Evolutionary conservation across 345 rosid genomes (phyloP).

Genomic region (Dipteronia dyeriana): DNA sequence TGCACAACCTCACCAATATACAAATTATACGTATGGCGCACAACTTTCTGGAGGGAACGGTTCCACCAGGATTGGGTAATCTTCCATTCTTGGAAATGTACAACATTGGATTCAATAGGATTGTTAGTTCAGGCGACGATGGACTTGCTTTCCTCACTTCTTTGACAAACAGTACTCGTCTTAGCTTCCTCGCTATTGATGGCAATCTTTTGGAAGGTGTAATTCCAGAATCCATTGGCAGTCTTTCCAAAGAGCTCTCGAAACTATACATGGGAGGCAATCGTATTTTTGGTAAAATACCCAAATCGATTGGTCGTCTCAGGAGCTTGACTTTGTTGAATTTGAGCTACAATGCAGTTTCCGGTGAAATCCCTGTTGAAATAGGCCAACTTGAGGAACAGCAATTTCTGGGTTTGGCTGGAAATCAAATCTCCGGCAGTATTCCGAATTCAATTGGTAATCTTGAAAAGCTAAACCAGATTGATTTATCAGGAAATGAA

Average conservation of each 20-base stretch:
- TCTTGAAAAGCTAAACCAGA: conserved; percentile 35
- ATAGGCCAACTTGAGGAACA: conserved; percentile 38
- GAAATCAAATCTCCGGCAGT: conserved; percentile 39
- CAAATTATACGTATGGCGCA: conserved; percentile 15
- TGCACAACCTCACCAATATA: conserved; percentile 35
- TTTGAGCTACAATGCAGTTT: conserved; percentile 40
- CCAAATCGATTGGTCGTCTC: conserved; percentile 32
- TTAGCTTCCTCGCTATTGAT: conserved; percentile 24
- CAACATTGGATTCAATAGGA: conserved; percentile 20
- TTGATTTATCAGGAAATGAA: conserved; percentile 47
- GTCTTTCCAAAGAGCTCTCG: conserved; percentile 26
- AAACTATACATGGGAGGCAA: conserved; percentile 31
- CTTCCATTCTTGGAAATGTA: conserved; percentile 26
- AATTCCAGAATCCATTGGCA: conserved; percentile 34
- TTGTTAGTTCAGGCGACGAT: conserved; percentile 24
- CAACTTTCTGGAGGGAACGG: conserved; percentile 28
- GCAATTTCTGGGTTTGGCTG: conserved; percentile 40
- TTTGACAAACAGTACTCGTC: conserved; percentile 30
- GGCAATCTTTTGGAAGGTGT: conserved; percentile 29
- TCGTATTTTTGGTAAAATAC: conserved; percentile 26
- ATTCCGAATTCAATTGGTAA: conserved; percentile 44
- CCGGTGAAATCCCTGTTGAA: conserved; percentile 47
- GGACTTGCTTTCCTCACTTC: conserved; percentile 33
- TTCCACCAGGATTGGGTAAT: conserved; percentile 32
- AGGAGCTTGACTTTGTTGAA: conserved; percentile 39